Percentiles rank a stretch among this genome's conserved stretches.
Evolutionary conservation across 805 yeast genomes (phyloP).

Genomic region (Schizosaccharomyces cryophilus): DNA sequence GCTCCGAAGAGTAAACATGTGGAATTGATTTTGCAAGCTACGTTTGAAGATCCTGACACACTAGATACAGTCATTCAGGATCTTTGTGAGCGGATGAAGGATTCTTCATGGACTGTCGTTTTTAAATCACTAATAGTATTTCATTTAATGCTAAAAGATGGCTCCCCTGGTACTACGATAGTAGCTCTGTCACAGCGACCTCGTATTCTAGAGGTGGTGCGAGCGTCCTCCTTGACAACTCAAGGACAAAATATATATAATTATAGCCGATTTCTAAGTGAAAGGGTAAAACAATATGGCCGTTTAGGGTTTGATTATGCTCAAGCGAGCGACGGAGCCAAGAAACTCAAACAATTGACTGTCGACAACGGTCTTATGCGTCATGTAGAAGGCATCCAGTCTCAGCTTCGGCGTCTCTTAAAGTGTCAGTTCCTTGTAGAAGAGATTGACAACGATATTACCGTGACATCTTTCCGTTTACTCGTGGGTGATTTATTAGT

Average conservation of each 20-base stretch:
- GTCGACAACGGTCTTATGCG: constrained; percentile 62
- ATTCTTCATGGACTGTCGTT: constrained; percentile 22
- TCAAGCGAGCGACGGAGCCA: constrained; percentile 22
- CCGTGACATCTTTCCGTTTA: constrained; percentile 63
- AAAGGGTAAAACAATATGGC: constrained; percentile 47
- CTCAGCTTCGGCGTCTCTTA: constrained; percentile 52
- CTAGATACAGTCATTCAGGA: constrained; percentile 38
- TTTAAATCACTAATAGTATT: constrained; percentile 64
- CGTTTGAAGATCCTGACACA: constrained; percentile 30
- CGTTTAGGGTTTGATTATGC: constrained; percentile 50
- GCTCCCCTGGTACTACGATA: constrained; percentile 53
- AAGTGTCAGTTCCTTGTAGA: constrained; percentile 47
- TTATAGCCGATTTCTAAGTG: constrained; percentile 30
- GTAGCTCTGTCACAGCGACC: constrained; percentile 22
- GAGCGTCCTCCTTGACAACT: constrained; percentile 16
- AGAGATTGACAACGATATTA: constrained; percentile 64
- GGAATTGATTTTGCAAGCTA: constrained; percentile 67
- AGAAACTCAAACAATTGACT: constrained; percentile 29
- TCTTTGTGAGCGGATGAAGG: not conserved
- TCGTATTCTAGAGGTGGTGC: constrained; percentile 26
- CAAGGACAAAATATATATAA: constrained; percentile 12
- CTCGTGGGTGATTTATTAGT: constrained; percentile 74
- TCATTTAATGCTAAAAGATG: constrained; percentile 83
- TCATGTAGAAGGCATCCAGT: constrained; percentile 65
- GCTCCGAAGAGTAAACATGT: constrained; percentile 95